Percentiles rank a stretch among this genome's conserved stretches.
These are phyloP conservation scores for Phytopythium helicoides DNA, from an alignment of 352 stramenopile species.

Conservation along the genomic window DNA sequence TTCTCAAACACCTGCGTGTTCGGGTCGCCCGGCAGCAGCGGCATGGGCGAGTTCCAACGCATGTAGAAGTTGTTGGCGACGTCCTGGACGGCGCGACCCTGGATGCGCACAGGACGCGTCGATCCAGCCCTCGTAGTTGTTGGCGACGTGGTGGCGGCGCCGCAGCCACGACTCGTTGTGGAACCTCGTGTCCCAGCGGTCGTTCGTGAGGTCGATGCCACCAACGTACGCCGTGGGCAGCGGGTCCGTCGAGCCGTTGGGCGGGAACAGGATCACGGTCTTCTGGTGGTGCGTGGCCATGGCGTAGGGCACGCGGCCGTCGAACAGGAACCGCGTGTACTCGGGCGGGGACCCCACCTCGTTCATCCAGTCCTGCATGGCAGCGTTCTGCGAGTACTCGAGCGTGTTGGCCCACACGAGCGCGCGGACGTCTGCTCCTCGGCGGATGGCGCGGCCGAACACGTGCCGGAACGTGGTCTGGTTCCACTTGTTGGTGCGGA, in stretches of 20 bases:
- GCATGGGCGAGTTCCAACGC: slow-evolving; percentile 47
- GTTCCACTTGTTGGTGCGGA: slow-evolving; percentile 15
- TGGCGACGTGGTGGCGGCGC: slow-evolving; percentile 18
- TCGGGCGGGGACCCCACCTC: slow-evolving; percentile 9
- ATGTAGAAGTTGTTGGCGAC: slow-evolving; percentile 52
- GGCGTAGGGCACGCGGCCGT: slow-evolving; percentile 32
- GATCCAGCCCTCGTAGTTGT: slow-evolving; percentile 46
- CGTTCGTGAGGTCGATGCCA: slow-evolving; percentile 46
- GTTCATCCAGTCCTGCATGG: slow-evolving; percentile 43
- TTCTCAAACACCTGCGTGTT: slow-evolving; percentile 39
- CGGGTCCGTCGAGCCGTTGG: slow-evolving; percentile 5
- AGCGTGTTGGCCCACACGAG: slow-evolving; percentile 58
- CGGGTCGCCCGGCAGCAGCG: slow-evolving; percentile 9
- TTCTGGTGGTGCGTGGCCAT: slow-evolving; percentile 54
- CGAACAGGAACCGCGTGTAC: slow-evolving; percentile 34
- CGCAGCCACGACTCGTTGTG: slow-evolving; percentile 44
- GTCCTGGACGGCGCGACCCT: slow-evolving; percentile 42
- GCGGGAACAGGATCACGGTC: slow-evolving; percentile 18
- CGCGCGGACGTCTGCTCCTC: slow-evolving; percentile 36
- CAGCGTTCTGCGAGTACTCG: slow-evolving; percentile 34
- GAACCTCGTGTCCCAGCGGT: slow-evolving; percentile 57
- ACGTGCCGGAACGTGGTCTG: slow-evolving; percentile 36
- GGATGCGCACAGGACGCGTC: slow-evolving; percentile 44
- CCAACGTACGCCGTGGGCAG: slow-evolving; percentile 43
- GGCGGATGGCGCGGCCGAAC: slow-evolving; percentile 26